Evolutionary conservation across 768 basidiomycete genomes (phyloP).

Genomic region (Chalciporus piperatus): DNA sequence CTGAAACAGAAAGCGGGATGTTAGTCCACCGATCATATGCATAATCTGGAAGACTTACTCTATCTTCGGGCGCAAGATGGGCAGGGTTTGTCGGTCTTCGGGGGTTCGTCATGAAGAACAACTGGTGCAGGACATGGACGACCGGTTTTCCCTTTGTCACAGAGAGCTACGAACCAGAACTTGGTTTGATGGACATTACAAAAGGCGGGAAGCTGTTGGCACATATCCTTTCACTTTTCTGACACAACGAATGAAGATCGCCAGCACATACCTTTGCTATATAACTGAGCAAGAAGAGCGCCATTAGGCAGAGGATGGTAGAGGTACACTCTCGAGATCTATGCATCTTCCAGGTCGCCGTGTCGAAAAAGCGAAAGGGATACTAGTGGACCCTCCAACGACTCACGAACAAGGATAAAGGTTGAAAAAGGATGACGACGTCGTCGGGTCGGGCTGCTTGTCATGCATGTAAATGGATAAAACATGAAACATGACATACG

Average conservation of each 20-base stretch:
- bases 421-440: not conserved
- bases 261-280: conserved; percentile 16
- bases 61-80: not conserved
- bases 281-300: conserved; percentile 9
- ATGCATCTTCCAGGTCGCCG: conserved; percentile 4
- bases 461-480: conserved; percentile 1
- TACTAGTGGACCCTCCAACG: conserved; percentile 3
- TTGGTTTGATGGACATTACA: conserved; percentile 1
- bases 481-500: conserved; percentile 7
- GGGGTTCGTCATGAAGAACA: rapidly evolving
- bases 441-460: not conserved
- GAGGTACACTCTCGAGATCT: not conserved
- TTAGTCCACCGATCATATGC: not conserved
- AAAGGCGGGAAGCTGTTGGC: conserved; percentile 1
- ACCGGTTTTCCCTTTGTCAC: not conserved
- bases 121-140: not conserved
- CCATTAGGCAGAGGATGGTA: conserved; percentile 6
- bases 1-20: not conserved
- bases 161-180: conserved; percentile 2
- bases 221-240: conserved; percentile 17
- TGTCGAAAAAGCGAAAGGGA: conserved; percentile 6
- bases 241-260: conserved; percentile 4
- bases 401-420: not conserved
- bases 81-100: conserved; percentile 9
- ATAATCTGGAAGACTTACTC: not conserved